A percentile compares a stretch with the other conserved stretches of the same genome.
phyloP scores from a whole-genome alignment of 2,329 filamentous ascomycete species.

The Aureobasidium sp. region DNA sequence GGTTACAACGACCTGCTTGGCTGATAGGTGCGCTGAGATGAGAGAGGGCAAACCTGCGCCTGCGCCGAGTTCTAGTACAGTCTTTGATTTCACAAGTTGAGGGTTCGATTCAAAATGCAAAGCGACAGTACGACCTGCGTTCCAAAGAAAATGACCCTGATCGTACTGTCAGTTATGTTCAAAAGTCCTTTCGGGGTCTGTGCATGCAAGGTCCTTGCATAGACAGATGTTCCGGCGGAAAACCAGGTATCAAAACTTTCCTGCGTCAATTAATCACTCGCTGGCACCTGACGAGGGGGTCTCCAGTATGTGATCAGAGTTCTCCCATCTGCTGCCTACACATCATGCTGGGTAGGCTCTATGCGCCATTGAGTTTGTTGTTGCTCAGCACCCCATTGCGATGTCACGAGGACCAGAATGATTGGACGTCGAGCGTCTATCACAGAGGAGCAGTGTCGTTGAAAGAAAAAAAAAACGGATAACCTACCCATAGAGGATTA shows the following conservation, averaged over 20 bases:
- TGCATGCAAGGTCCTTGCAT: too few species aligned
- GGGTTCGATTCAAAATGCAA: slow-evolving; percentile 68
- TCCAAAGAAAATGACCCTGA: slow-evolving; percentile 81
- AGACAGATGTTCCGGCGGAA: too few species aligned
- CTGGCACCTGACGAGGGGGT: too few species aligned
- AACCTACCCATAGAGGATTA: slow-evolving; percentile 71
- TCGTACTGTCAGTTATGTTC: not conserved
- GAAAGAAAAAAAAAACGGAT: not conserved
- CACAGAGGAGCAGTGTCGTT: not conserved
- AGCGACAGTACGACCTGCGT: slow-evolving; percentile 72
- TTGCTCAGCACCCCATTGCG: too few species aligned
- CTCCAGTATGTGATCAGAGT: too few species aligned
- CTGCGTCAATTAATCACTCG: too few species aligned
- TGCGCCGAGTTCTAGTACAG: slow-evolving; percentile 83
- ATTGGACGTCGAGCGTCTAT: not conserved
- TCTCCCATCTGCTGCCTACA: too few species aligned
- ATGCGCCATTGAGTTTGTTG: too few species aligned
- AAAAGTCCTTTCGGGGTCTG: too few species aligned
- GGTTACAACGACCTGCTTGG: slow-evolving; percentile 63
- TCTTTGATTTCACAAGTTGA: slow-evolving; percentile 56
- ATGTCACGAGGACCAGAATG: too few species aligned
- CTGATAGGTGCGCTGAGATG: slow-evolving; percentile 66
- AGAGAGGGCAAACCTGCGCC: slow-evolving; percentile 76
- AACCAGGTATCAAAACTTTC: too few species aligned
- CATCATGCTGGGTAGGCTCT: too few species aligned